A percentile compares a stretch with the other conserved stretches of the same genome.
These are phyloP conservation scores for Teunomyces pallodes DNA, from an alignment of 805 yeast genomes.

Conservation along the genomic window DNA sequence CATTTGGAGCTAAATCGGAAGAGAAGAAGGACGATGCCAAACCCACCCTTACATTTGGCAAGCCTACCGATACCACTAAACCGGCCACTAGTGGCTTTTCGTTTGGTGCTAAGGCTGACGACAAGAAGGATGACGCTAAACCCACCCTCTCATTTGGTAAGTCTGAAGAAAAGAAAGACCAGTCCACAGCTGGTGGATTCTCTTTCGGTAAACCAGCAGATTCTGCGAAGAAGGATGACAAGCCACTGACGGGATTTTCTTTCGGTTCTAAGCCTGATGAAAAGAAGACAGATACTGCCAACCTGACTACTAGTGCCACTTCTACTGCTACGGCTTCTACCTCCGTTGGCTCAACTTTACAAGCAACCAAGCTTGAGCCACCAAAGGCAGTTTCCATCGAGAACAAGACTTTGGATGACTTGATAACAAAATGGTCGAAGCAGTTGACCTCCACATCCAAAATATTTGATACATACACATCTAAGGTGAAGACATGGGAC, in stretches of 20 bases:
- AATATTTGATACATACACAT: conserved; percentile 73
- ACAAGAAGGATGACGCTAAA: not conserved
- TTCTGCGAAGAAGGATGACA: conserved; percentile 20
- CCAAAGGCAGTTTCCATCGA: conserved; percentile 75
- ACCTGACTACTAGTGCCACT: conserved; percentile 4
- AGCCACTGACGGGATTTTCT: conserved; percentile 15
- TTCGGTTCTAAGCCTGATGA: conserved; percentile 21
- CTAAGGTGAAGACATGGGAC: conserved; percentile 83
- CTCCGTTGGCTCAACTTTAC: conserved; percentile 29
- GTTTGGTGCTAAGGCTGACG: not conserved
- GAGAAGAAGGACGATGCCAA: conserved; percentile 16
- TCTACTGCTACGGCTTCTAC: conserved; percentile 19
- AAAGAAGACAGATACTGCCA: conserved; percentile 3
- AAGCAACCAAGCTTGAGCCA: conserved; percentile 58
- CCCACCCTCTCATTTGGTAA: not conserved
- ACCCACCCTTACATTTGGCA: conserved; percentile 6
- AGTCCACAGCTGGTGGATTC: conserved; percentile 7
- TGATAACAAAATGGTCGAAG: conserved; percentile 89
- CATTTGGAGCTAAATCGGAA: conserved; percentile 17
- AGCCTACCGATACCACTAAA: not conserved
- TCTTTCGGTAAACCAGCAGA: conserved; percentile 20
- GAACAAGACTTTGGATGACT: conserved; percentile 89
- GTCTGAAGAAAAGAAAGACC: conserved; percentile 1
- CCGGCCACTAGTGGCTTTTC: not conserved
- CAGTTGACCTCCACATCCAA: conserved; percentile 72